A percentile compares a stretch with the other conserved stretches of the same genome.
Evolutionary conservation across 768 basidiomycete genomes (phyloP).

Genomic region (Mycena amicta): DNA sequence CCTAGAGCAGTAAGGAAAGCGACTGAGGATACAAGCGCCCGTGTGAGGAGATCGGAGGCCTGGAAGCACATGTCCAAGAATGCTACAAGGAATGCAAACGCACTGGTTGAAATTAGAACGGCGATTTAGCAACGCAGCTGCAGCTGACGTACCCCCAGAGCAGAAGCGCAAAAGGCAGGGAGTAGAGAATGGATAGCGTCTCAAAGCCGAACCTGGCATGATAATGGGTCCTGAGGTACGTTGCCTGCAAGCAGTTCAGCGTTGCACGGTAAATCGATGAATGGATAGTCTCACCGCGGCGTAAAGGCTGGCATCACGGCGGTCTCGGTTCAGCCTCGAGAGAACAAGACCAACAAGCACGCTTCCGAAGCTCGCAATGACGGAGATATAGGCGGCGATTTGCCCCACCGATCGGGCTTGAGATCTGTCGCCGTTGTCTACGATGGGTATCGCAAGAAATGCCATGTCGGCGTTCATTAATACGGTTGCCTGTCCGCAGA

Average conservation of each 20-base stretch:
- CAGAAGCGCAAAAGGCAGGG: slow-evolving; percentile 31
- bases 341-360: slow-evolving; percentile 11
- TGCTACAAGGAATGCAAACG: slow-evolving; percentile 29
- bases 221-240: background rate
- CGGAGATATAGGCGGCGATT: slow-evolving; percentile 9
- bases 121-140: background rate
- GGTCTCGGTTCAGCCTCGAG: background rate
- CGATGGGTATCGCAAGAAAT: slow-evolving; percentile 44
- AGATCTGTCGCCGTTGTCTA: slow-evolving; percentile 19
- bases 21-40: slow-evolving; percentile 18
- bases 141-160: slow-evolving; percentile 28
- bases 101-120: slow-evolving; percentile 9
- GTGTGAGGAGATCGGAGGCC: slow-evolving; percentile 19
- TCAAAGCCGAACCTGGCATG: slow-evolving; percentile 17
- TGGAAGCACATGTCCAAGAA: slow-evolving; percentile 32
- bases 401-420: background rate
- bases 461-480: slow-evolving; percentile 45
- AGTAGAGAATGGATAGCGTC: slow-evolving; percentile 30
- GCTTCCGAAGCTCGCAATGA: slow-evolving; percentile 10
- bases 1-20: slow-evolving; percentile 13
- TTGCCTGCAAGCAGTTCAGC: slow-evolving; percentile 6
- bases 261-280: background rate
- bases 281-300: background rate
- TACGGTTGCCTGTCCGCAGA: slow-evolving; percentile 34
- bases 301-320: background rate